Base-by-base conservation (phyloP, 2,329 filamentous ascomycete species). In the Penicillium sp. region DNA sequence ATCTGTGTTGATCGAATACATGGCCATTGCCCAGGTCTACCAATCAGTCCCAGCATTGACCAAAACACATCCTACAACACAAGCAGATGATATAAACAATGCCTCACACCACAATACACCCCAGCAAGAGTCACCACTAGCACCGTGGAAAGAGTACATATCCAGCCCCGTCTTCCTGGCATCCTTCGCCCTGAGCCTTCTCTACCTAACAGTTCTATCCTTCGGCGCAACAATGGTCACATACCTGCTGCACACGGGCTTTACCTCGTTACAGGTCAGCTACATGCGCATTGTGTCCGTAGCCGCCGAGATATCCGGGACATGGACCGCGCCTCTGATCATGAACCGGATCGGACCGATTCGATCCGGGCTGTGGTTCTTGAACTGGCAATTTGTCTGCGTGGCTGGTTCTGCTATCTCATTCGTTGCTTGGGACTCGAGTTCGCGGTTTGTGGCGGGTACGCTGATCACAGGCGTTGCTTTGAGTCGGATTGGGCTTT, bases 281-380 rank as follows among this genome's bases (percentile, higher is more conserved):
- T 62, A 75, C 33, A 76, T 78, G 54, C 71, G 79, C 35, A 77
- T 77, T 7, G 70, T 74, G 17, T 78, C 80, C 3, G 80, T 80
- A 5, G 45, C 77, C 8, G 76, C 82, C n/a, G 82, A 84, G 61
- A 73, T 84, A 12, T 78, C 75, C 16, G 80, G 80, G 11, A 84
- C 82, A 2, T 76, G 81, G 62, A 69, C 80, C 8, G 82, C 81
- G 0, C 82, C 82, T 0, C 65, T 73, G 16, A 71, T 80, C 5
- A 80, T 84, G 67, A 69, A 70, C 2, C 73, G 70, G 37, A 80
- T 87, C 37, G 84, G 85, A 0, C 74, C 80, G 1, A 76, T 89
- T 8, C 77, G 89, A n/a, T 79, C 82, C 0, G 89, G 88, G 0
- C 77, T 91, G 3, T 91, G 89, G 89, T 85, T 84, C 59, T 67